Evolutionary conservation across 208 protist genomes (phyloP), one percentile per base, ranked within the genome.

Genomic region (Leishmania mexicana): DNA sequence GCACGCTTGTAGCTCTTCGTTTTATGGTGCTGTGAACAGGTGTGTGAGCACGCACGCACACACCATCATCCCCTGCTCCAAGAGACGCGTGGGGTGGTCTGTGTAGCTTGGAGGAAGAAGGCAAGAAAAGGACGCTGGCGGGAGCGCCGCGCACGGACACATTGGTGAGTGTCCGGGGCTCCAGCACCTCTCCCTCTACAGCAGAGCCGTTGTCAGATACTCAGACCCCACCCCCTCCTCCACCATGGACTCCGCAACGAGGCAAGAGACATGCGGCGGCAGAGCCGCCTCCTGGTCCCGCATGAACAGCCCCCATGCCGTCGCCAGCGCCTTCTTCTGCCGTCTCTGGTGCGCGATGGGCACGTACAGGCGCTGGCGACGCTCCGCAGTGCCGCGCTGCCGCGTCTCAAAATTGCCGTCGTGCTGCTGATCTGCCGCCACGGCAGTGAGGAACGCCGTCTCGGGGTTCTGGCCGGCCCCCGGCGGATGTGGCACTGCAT

Each of bases 131-230:
- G 31, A 13, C 5, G 62, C 28, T 31, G 62, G 62, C 31, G 15
- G 31, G 13, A 38, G 62, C 31, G 13, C 31, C 62, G 62, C 62
- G 2, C 31, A 68, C 31, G 62, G 31, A 31, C 31, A 6, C 17
- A 65, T n/a, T 3, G 28, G 62, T 40, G 62, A 68, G 31, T 35
- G 31, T 35, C 31, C 54, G 38, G 38, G 10, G 47, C 28, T 24
- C 8, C 31, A 76, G 47, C 15, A 19, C 7, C 7, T 19, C 64
- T 1, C n/a, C 24, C 3, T 54, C 35, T 80, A 92, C 70, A 92
- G 64, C 31, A 95, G 75, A 5, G 92, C 85, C 6, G 87, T 86
- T 60, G 89, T 81, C 60, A 97, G 86, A 77, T 91, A 97, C 76
- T 89, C 88, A 0, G 88, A 64, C 6, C 88, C 92, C 5, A 92